Conservation (phyloP, 371 early-diverging fungal genomes). For the Nematocida parisii region DNA sequence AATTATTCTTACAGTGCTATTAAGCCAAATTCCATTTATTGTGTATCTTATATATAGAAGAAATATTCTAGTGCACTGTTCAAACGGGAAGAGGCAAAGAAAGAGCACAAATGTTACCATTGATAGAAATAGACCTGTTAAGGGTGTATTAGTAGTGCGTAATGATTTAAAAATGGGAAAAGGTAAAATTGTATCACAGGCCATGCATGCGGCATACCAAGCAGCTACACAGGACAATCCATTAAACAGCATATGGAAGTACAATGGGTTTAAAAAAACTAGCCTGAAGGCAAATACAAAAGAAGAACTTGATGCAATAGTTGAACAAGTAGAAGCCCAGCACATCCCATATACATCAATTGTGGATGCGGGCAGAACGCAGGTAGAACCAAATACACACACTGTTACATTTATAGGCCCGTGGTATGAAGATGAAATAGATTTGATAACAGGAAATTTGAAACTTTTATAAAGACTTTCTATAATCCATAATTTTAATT, state of each 20-base stretch:
- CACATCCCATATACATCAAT: constrained; percentile 51
- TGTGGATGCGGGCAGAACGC: constrained; percentile 89
- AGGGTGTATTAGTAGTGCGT: constrained; percentile 61
- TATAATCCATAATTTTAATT: too few species aligned
- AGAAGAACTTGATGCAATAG: constrained; percentile 54
- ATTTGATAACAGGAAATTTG: constrained; percentile 51
- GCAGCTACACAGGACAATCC: constrained; percentile 38
- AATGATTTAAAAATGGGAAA: constrained; percentile 67
- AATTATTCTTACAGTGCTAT: too few species aligned
- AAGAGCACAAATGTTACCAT: not conserved
- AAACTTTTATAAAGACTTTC: constrained; percentile 38
- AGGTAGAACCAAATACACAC: constrained; percentile 84
- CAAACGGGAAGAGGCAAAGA: too few species aligned
- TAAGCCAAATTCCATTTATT: too few species aligned
- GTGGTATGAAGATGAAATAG: constrained; percentile 64
- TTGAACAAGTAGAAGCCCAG: constrained; percentile 13
- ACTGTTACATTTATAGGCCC: constrained; percentile 93
- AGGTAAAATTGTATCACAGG: constrained; percentile 69
- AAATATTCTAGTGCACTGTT: too few species aligned
- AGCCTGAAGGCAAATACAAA: constrained; percentile 56
- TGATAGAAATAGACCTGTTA: constrained; percentile 12
- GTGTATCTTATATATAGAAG: too few species aligned
- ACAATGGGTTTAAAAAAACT: constrained; percentile 62
- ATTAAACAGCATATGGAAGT: constrained; percentile 55
- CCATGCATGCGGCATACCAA: constrained; percentile 65